Base-by-base conservation (phyloP, 495 filamentous ascomycete species). In the Penicillium soppii region DNA sequence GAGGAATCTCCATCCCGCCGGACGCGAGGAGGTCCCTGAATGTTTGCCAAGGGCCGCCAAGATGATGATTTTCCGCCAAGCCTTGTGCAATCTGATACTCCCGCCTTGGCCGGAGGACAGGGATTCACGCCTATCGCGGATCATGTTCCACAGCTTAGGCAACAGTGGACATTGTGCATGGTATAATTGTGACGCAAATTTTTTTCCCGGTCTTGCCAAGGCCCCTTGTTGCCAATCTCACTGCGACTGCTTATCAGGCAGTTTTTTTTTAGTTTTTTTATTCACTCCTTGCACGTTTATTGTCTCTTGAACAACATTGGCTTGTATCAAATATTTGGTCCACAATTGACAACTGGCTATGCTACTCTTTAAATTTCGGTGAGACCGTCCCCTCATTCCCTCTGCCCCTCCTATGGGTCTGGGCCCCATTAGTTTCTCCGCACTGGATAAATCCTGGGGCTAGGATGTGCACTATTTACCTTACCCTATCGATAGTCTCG, bases 51-150 rank as follows among this genome's bases (percentile, higher is more conserved):
- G 65, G 48, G n/a, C 9, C 30, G 59, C 50, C 60, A 59, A 60
- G 54, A 41, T 59, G 62, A 66, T 64, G 61, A 49, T 58, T 47
- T 65, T 58, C 56, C 48, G 69, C 69, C 69, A 72, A 72, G 69
- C 48, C 56, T 56, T 61, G 53, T 68, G 58, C 48, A 56, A 59
- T 72, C 58, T 62, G 67, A 72, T 70, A 55, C 54, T 58, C 51
- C 57, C 53, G 54, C 44, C 61, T 61, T 61, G 61, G 58, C 52
- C 35, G 42, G 48, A 51, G 56, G 52, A 46, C 45, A 44, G 53
- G 54, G 48, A 43, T 20, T 49, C 26, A 27, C 50, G 40, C 46
- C 40, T 22, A 46, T 54, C 40, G 41, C 37, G 42, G 23, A 59
- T 48, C 37, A 45, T 54, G 52, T 50, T 53, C 43, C 59, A 57